Evolutionary conservation across 2,329 filamentous ascomycete species (phyloP).

Genomic region (Hypoxylon sp.): DNA sequence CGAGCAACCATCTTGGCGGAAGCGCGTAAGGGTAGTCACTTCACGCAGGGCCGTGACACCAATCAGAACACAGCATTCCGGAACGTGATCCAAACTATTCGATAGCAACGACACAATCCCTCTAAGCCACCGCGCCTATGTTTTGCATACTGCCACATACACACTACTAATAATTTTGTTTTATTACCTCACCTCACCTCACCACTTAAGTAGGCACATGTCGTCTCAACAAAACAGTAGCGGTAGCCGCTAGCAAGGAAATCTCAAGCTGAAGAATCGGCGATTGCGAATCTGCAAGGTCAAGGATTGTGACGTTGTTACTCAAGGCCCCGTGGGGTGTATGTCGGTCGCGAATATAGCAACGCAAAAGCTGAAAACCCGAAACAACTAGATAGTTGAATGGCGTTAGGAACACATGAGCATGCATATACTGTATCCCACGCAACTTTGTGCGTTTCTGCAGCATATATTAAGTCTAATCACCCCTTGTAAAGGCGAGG

Average conservation of each 20-base stretch:
- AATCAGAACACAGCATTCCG: constrained; percentile 31
- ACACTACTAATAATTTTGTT: constrained; percentile 3
- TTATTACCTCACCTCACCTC: constrained; percentile 11
- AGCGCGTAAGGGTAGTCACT: constrained; percentile 6
- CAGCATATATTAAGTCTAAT: background rate
- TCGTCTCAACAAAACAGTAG: constrained; percentile 11
- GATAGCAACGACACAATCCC: constrained; percentile 12
- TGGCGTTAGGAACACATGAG: constrained; percentile 4
- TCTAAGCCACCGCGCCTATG: constrained; percentile 17
- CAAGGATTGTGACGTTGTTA: constrained; percentile 1
- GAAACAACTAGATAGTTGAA: background rate
- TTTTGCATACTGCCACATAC: constrained; percentile 18
- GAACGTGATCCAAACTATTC: constrained; percentile 39
- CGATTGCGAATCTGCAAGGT: constrained; percentile 18
- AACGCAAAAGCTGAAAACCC: constrained; percentile 1
- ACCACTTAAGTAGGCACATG: constrained; percentile 7
- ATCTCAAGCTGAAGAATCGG: constrained; percentile 8
- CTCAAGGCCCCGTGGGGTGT: background rate
- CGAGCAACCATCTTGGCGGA: constrained; percentile 34
- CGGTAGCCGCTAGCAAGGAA: constrained; percentile 13
- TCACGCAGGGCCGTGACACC: constrained; percentile 13
- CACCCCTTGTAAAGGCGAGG: background rate
- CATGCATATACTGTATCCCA: constrained; percentile 1
- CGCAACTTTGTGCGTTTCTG: constrained; percentile 5
- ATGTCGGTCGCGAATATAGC: constrained; percentile 12